Base-by-base conservation (phyloP, 805 yeast genomes). In the Martiniozyma abietophila region DNA sequence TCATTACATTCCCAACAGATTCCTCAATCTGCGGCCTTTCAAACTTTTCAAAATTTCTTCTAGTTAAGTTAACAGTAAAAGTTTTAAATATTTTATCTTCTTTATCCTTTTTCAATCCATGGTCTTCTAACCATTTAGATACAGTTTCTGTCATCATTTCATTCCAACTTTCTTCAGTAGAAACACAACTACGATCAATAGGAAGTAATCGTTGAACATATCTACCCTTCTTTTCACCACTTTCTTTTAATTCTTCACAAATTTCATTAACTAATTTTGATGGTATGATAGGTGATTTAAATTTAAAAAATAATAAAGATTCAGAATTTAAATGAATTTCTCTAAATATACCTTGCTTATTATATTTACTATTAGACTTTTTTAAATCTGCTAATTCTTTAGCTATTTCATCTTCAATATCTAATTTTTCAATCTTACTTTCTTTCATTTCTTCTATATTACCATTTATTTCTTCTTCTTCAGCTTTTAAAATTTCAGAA, bases 121-220 rank as follows among this genome's bases (percentile, higher is more conserved):
- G 23, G 1, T 42, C 39, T 11, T 38, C 36, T 10, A 49, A 38
- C 17, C 45, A 43, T 5, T 40, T 43, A 9, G 31, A 36, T 2
- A 54, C 24, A 8, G 36, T 25, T 11, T 32, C 30, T 10, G 25
- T 36, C 4, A 54, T 44, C n/a, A 85, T 77, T 32, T 62, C 61
- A 33, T 62, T 58, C 21, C 92, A 59, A 47, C 84, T 94, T 15
- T 75, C 80, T 44, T 73, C 58, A 2, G 77, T 69, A 0, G 95
- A 81, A 34, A 79, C 70, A 30, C 80, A 81, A 2, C 96, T 82
- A 37, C 58, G 61, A 11, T 82, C 75, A 10, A 92, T 71, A 0
- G 97, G 97, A 0, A 89, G 72, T 36, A 92, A 54, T 46, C 85
- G 74, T 49, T 83, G 92, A 3, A 88, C 70, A 48, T 74, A 82